Evolutionary conservation across 306 rosid species (phyloP), one percentile per base, ranked within the genome.

Genomic region (Citrullus mucosospermus): DNA sequence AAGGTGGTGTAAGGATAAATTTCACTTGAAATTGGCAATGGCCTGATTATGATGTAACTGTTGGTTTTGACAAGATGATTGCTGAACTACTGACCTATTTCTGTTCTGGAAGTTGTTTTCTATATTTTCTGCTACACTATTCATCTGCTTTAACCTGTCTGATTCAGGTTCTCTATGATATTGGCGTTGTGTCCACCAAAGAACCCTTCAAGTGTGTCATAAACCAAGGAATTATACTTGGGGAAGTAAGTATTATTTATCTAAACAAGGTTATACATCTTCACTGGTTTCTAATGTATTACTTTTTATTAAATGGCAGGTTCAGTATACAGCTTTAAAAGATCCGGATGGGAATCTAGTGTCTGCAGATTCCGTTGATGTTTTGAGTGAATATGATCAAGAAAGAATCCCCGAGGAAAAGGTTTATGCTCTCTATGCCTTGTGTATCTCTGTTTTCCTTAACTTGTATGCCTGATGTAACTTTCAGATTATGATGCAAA

Each of bases 171-270:
- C 97, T 92, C 75, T 91, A 84, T 66, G 98, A 95, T 84, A 86
- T 95, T 80, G 98, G 98, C 76, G 86, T 88, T 67, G 96, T 95
- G 50, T 92, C 97, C 78, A 86, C 97, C 80, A 95, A 89, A 83
- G 98, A 95, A 83, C 98, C 98, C 51, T 95, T 95, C 87, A 92
- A 92, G 78, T 95, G 98, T 85, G 98, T 95, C 81, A 95, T 95
- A 86, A 95, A 95, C 83, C 98, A 92, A 91, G 98, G 98, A 80
- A 89, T 92, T 78, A 91, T 95, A 84, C 98, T 92, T 71, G 98
- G 98, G 34, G 96, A 95, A 87, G 98, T 94, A 86, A 81, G 87
- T 86, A 25, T 63, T 60, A 71, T 82, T 76, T 80, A 72, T 82
- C 80, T 58, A 46, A 63, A 77, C 78, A 61, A 43, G 58, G 73